These are phyloP conservation scores for Penicillium concentricum DNA, from an alignment of 2,329 filamentous ascomycete genomes.

Conservation along the genomic window DNA sequence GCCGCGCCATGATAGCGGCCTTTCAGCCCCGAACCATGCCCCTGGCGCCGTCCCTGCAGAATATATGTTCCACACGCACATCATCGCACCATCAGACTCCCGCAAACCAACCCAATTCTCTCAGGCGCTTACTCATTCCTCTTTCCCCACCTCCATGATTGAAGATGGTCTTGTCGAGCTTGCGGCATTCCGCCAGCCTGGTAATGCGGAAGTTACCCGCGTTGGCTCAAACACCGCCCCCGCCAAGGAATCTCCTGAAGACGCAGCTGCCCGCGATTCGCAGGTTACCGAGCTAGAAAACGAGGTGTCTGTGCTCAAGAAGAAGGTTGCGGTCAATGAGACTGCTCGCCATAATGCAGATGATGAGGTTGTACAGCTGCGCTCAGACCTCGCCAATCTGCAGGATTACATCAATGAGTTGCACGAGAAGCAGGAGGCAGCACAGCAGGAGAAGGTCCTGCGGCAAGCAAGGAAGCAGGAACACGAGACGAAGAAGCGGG, in stretches of 20 bases:
- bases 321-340: conserved; percentile 37
- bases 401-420: conserved; percentile 41
- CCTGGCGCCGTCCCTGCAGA: conserved; percentile 42
- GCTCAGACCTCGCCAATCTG: conserved; percentile 34
- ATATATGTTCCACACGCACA: conserved; percentile 44
- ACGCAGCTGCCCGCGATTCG: conserved; percentile 24
- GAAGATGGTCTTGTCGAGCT: conserved; percentile 45
- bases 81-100: conserved; percentile 25
- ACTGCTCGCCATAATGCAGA: conserved; percentile 36
- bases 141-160: conserved; percentile 39
- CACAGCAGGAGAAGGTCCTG: conserved; percentile 32
- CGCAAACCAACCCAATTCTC: conserved; percentile 31
- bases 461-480: conserved; percentile 42
- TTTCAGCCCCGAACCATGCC: conserved; percentile 36
- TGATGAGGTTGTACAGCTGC: conserved; percentile 39
- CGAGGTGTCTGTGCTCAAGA: conserved; percentile 42
- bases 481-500: conserved; percentile 39
- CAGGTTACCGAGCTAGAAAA: conserved; percentile 37
- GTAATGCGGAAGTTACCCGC: conserved; percentile 20
- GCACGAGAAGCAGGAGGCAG: conserved; percentile 39
- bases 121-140: conserved; percentile 39
- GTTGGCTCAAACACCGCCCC: conserved; percentile 10
- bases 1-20: conserved; percentile 55
- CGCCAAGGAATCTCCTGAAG: conserved; percentile 11
- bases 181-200: conserved; percentile 28